Conservation (phyloP, 1,284 basidiomycete genomes). For the Xerocomus nothofagi region DNA sequence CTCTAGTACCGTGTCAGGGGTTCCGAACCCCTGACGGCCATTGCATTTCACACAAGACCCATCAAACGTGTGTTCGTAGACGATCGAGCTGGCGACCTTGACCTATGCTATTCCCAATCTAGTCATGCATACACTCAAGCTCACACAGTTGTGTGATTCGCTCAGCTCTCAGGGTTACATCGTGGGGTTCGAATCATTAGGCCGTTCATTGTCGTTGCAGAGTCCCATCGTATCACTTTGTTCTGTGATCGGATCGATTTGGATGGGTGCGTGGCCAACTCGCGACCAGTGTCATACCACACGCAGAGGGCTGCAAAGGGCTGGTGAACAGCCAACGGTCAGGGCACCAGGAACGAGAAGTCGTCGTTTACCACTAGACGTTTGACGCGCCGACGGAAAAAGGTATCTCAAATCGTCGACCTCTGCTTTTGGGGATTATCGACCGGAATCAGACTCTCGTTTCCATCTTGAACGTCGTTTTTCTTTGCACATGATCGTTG, state of each 20-base stretch:
- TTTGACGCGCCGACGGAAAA: neutral
- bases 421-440: neutral
- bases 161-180: neutral
- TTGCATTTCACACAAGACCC: constrained; percentile 22
- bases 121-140: neutral
- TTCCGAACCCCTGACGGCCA: constrained; percentile 28
- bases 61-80: constrained; percentile 22
- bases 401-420: neutral
- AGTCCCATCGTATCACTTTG: neutral
- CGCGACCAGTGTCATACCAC: constrained; percentile 4
- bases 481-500: neutral
- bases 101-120: neutral
- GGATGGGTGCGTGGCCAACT: constrained; percentile 18
- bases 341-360: constrained; percentile 30
- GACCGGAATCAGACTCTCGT: neutral
- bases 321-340: constrained; percentile 17
- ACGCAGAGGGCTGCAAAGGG: constrained; percentile 6
- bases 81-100: constrained; percentile 9
- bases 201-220: neutral
- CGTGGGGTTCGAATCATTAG: neutral
- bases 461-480: neutral
- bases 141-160: constrained; percentile 9
- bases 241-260: constrained; percentile 3
- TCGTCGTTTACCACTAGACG: neutral
- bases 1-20: constrained; percentile 16